These are phyloP conservation scores for Xylaria sp. DNA, from an alignment of 2,329 filamentous ascomycete species.

Conservation along the genomic window DNA sequence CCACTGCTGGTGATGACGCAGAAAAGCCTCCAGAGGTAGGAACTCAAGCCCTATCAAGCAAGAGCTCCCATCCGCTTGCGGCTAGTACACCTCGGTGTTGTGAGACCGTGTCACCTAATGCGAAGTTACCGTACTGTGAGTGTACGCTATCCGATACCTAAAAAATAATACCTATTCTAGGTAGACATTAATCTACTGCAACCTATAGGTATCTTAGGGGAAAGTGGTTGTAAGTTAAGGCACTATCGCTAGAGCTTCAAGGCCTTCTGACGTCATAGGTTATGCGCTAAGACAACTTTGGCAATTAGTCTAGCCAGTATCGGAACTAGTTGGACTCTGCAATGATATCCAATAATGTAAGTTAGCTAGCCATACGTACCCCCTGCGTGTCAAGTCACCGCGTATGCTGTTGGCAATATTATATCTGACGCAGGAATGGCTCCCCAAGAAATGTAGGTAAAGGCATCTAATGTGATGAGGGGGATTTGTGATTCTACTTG, in stretches of 20 bases:
- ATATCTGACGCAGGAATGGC: background rate
- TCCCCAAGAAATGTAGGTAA: background rate
- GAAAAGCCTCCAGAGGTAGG: background rate
- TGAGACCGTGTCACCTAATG: background rate
- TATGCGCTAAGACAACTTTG: background rate
- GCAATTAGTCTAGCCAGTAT: background rate
- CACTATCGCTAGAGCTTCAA: background rate
- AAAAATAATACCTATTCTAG: background rate
- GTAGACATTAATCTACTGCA: too few species aligned
- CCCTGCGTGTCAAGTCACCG: too few species aligned
- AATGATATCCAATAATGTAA: too few species aligned
- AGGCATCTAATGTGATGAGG: background rate
- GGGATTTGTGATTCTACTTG: conserved; percentile 16
- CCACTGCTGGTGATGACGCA: background rate
- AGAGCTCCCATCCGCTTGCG: background rate
- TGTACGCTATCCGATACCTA: background rate
- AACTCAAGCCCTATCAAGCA: background rate
- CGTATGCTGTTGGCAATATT: too few species aligned
- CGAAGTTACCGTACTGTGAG: background rate
- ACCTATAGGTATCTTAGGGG: too few species aligned
- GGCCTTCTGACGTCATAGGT: background rate
- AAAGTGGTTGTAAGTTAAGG: background rate
- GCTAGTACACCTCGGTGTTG: background rate
- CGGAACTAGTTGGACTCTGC: background rate
- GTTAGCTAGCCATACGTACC: too few species aligned